A percentile compares a stretch with the other conserved stretches of the same genome.
phyloP scores from a whole-genome alignment of 768 basidiomycete genomes.

The Hemileccinum rubropunctum region DNA sequence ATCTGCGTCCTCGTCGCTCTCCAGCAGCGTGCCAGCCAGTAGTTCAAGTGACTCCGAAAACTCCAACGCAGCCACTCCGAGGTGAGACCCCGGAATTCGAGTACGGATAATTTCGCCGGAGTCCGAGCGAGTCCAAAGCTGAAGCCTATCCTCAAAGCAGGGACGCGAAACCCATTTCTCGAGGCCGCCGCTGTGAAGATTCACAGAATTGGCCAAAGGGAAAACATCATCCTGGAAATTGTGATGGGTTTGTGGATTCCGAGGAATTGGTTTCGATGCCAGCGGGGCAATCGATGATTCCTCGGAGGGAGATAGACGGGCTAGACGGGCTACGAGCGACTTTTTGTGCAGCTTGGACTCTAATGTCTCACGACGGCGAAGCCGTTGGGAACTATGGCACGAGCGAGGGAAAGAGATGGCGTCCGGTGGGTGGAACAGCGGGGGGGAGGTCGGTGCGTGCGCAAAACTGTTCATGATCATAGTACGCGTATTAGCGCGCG shows the following conservation, averaged over 20 bases:
- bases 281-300: conserved; percentile 45
- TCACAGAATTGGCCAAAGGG: conserved; percentile 12
- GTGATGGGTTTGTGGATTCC: conserved; percentile 31
- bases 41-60: conserved; percentile 66
- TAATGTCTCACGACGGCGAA: conserved; percentile 40
- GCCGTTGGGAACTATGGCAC: conserved; percentile 39
- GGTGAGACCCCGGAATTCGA: conserved; percentile 45
- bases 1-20: conserved; percentile 12
- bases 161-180: conserved; percentile 69
- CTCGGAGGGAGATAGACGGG: conserved; percentile 40
- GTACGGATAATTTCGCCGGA: conserved; percentile 34
- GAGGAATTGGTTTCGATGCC: conserved; percentile 31
- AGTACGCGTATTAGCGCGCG: conserved; percentile 39
- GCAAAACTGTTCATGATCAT: conserved; percentile 48
- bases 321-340: conserved; percentile 47
- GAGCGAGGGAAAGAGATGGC: conserved; percentile 53
- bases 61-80: conserved; percentile 70
- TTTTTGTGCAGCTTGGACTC: conserved; percentile 48
- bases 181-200: conserved; percentile 49
- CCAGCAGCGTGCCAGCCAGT: conserved; percentile 48
- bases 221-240: conserved; percentile 32
- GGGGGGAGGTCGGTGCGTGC: conserved; percentile 41
- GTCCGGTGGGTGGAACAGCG: conserved; percentile 42
- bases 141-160: conserved; percentile 71
- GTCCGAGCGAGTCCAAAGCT: conserved; percentile 48